Evolutionary conservation across 2,329 filamentous ascomycete genomes (phyloP).

Genomic region (Verticillium nonalfalfae): DNA sequence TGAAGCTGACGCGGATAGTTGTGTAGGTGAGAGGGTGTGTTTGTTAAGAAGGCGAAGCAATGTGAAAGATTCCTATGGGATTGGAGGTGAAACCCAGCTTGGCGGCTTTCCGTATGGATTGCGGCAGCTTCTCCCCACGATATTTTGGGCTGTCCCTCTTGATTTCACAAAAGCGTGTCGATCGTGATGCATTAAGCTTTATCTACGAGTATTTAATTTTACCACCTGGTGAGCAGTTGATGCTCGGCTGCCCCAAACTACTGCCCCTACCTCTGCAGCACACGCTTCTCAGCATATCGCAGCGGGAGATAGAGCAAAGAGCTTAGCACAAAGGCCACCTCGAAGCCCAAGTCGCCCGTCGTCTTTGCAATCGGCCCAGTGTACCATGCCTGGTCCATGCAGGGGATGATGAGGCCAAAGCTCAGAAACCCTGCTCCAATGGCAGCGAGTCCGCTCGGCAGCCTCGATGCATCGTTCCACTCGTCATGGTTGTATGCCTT

Average conservation of each 20-base stretch:
- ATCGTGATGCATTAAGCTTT: background rate
- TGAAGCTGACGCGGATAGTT: background rate
- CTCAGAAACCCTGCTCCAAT: constrained; percentile 37
- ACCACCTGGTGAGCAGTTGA: background rate
- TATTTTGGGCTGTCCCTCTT: no score
- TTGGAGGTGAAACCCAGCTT: no score
- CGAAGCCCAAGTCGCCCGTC: constrained; percentile 61
- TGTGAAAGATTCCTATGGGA: background rate
- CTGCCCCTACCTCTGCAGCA: constrained; percentile 1
- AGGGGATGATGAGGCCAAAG: constrained; percentile 48
- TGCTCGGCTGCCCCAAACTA: background rate
- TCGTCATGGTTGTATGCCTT: constrained; percentile 36
- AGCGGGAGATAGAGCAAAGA: constrained; percentile 40
- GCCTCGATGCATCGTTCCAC: constrained; percentile 37
- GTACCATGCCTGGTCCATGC: constrained; percentile 56
- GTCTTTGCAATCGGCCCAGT: constrained; percentile 51
- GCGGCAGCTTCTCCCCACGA: no score
- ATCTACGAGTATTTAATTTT: background rate
- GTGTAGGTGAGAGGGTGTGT: background rate
- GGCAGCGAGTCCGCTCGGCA: constrained; percentile 42
- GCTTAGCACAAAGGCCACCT: constrained; percentile 51
- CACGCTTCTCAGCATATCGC: constrained; percentile 35
- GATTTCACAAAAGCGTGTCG: no score
- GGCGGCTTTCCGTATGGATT: no score
- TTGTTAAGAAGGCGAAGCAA: background rate